Evolutionary conservation across 2,329 filamentous ascomycete genomes (phyloP).

Genomic region (Trichophaea hybrida): DNA sequence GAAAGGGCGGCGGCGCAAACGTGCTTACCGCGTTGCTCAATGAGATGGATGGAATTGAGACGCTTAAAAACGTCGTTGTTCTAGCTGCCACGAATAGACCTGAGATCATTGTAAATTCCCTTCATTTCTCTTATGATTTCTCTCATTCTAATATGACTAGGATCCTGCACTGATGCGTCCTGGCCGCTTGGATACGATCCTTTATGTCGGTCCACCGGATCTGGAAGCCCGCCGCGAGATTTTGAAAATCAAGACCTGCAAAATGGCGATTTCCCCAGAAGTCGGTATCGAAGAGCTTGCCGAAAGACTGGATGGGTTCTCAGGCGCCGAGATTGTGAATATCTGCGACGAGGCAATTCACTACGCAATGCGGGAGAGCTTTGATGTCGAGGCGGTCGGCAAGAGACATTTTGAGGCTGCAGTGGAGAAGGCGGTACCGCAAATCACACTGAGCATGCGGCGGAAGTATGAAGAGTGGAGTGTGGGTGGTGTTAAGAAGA

Average conservation of each 20-base stretch:
- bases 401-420: constrained; percentile 26
- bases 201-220: constrained; percentile 51
- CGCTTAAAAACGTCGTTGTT: constrained; percentile 48
- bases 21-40: constrained; percentile 52
- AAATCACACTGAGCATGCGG: constrained; percentile 38
- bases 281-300: constrained; percentile 42
- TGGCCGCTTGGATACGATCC: constrained; percentile 47
- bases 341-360: constrained; percentile 41
- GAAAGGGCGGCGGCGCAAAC: constrained; percentile 39
- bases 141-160: neutral
- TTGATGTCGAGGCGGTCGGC: constrained; percentile 18
- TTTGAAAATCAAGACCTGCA: constrained; percentile 41
- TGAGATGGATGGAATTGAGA: constrained; percentile 56
- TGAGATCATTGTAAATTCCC: constrained; percentile 38
- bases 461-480: constrained; percentile 36
- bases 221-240: constrained; percentile 46
- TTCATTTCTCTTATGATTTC: neutral
- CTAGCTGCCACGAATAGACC: constrained; percentile 55
- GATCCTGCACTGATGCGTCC: constrained; percentile 44
- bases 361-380: constrained; percentile 33
- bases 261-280: constrained; percentile 38
- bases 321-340: constrained; percentile 50
- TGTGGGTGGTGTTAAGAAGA: constrained; percentile 26
- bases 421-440: constrained; percentile 31
- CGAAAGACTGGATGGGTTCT: constrained; percentile 43